These are phyloP conservation scores for Piper longum DNA, from an alignment of 164 flowering plant genomes.

Conservation along the genomic window DNA sequence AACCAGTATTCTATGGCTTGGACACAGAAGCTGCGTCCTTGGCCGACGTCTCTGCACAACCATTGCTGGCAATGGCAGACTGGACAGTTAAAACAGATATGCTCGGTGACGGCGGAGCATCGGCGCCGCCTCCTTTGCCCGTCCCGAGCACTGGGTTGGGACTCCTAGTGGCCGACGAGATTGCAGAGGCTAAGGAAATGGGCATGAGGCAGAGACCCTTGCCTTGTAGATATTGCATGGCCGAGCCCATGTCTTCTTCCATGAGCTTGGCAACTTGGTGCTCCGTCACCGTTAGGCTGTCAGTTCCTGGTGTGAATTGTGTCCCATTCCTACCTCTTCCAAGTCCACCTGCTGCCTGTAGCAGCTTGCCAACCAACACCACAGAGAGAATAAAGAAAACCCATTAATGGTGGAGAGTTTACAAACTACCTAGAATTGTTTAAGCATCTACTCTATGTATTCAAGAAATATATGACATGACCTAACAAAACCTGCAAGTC, in stretches of 20 bases:
- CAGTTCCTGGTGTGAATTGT: slow-evolving; percentile 33
- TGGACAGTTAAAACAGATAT: slow-evolving; percentile 65
- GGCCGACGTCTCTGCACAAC: slow-evolving; percentile 10
- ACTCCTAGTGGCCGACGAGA: slow-evolving; percentile 61
- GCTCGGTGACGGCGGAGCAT: slow-evolving; percentile 11
- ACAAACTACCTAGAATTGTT: no score
- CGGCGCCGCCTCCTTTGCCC: not conserved
- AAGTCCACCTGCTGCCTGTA: slow-evolving; percentile 15
- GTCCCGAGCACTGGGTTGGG: slow-evolving; percentile 8
- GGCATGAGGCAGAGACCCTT: slow-evolving; percentile 99
- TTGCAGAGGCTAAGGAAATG: slow-evolving; percentile 87
- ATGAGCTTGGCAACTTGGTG: slow-evolving; percentile 82
- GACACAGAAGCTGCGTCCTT: slow-evolving; percentile 59
- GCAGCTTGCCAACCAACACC: not conserved
- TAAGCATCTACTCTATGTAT: no score
- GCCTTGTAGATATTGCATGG: slow-evolving; percentile 95
- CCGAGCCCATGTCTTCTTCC: slow-evolving; percentile 96
- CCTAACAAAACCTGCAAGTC: no score
- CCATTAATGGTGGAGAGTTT: not conserved
- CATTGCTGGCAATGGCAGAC: slow-evolving; percentile 36
- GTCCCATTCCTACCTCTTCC: slow-evolving; percentile 5
- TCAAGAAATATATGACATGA: no score
- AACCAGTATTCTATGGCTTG: slow-evolving; percentile 29
- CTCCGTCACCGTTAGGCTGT: slow-evolving; percentile 53
- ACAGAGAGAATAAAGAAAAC: not conserved